Percentiles rank a stretch among this genome's conserved stretches.
Conservation (phyloP, 371 early-diverging fungal genomes). For the Lichtheimia hyalospora region DNA sequence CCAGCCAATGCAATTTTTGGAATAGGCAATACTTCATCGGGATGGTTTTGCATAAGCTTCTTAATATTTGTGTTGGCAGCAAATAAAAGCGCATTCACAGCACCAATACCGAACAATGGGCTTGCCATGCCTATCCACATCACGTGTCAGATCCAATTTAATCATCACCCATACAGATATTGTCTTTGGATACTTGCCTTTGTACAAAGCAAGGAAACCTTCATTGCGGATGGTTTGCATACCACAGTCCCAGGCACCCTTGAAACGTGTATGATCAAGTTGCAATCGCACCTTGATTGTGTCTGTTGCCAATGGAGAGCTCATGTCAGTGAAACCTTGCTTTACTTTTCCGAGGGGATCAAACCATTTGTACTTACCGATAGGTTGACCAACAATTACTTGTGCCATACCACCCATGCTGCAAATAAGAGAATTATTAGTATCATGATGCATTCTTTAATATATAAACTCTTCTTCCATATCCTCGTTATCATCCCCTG, state of each 20-base stretch:
- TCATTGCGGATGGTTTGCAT: slow-evolving; percentile 63
- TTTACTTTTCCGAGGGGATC: not conserved
- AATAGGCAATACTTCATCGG: slow-evolving; percentile 44
- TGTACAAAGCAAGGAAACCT: slow-evolving; percentile 75
- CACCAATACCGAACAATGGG: slow-evolving; percentile 80
- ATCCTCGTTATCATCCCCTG: too few relatives aligned
- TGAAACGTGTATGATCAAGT: slow-evolving; percentile 55
- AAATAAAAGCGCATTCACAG: slow-evolving; percentile 83
- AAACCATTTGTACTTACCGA: slow-evolving; percentile 8
- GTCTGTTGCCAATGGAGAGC: slow-evolving; percentile 62
- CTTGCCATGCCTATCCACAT: slow-evolving; percentile 69
- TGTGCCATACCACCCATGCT: slow-evolving; percentile 46
- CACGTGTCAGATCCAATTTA: not conserved
- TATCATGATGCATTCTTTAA: too few relatives aligned
- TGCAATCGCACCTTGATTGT: slow-evolving; percentile 78
- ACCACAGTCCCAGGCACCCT: slow-evolving; percentile 71
- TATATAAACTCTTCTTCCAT: not conserved
- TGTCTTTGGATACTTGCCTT: slow-evolving; percentile 47
- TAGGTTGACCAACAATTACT: slow-evolving; percentile 42
- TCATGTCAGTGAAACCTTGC: slow-evolving; percentile 8
- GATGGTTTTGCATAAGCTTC: slow-evolving; percentile 43
- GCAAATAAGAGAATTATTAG: not conserved
- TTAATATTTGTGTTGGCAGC: slow-evolving; percentile 72
- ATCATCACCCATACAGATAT: not conserved
- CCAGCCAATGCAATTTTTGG: slow-evolving; percentile 77